Evolutionary conservation across 441 rosid species (phyloP), one percentile per base, ranked within the genome.

Genomic region (Eruca vesicaria): DNA sequence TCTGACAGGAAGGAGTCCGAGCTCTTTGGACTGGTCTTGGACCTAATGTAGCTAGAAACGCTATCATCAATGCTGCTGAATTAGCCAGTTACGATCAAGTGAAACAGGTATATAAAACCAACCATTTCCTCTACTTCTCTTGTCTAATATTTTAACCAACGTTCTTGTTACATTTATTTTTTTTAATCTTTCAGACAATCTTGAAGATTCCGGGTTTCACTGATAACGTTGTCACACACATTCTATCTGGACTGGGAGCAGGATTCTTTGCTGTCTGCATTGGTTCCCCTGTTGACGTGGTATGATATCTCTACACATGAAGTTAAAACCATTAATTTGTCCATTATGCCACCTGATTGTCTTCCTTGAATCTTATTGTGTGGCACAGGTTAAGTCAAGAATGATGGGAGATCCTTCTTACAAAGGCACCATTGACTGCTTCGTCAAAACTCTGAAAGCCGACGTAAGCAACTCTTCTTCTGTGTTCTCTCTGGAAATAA

Each of bases 221-320:
- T 21, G 98, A 96, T 70, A 93, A 90, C 43, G 90, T 90, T 75
- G 84, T 96, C 76, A 96, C 99, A 52, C 99, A 96, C 83, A 91
- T 96, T 78, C 65, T 91, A 33, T 71, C 99, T 69, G 99, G 97
- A 69, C 88, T 96, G 7, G 99, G 99, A 59, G 98, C 99, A 32
- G 99, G 99, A 12, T 96, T 96, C 68, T 81, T 96, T 11, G 99
- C 99, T 61, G 99, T 96, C 68, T 93, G 98, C 73, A 86, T 96
- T 68, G 99, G 99, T 50, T 96, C 98, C 29, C 99, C 99, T 9
- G 99, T 96, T 43, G 99, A 96, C 79, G 99, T 93, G 97, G 99
- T 96, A 88, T 7, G 50, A 20, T 76, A 76, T 83, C 84, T 83
- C 82, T 65, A 56, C 59, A 60, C 78, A 67, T 29, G 62, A 63